Base-by-base conservation (phyloP, 352 stramenopile species). In the Lagenidium sp. region DNA sequence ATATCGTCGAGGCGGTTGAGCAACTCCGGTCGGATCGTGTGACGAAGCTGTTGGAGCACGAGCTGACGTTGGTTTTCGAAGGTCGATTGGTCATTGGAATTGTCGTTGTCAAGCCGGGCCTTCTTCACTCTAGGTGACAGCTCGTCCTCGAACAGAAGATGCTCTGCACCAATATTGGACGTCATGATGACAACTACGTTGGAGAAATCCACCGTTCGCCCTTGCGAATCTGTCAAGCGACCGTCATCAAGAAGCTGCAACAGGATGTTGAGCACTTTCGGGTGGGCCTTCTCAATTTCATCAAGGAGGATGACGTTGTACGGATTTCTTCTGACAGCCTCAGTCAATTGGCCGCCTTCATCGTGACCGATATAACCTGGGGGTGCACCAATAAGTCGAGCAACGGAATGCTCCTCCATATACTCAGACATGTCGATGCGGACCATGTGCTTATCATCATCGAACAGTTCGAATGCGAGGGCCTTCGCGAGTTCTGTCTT, bases 141-240 rank as follows among this genome's bases (percentile, higher is more conserved):
- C 1, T 71, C 57, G 22, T 65, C 66, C 50, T 82, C 62, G 30
- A 85, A 77, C 11, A 97, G 62, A 31, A 98, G 62, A 25, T 88
- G 82, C 47, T 96, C 71, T 0, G 93, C 86, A n/a, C 94, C 95
- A 52, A 98, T 80, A 65, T 98, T 98, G 0, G 79, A 97, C 24
- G 96, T 99, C 63, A 99, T 82, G 60, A 99, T 98, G 37, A 99
- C 86, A 36, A 98, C 90, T 2, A 93, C 94, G 57, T 99, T 99
- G 0, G 76, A 84, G 53, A 99, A 99, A 48, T 98, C 93, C 4
- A 99, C 88, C n/a, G 90, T 97, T 18, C 89, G 66, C 41, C 95
- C 95, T 54, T 97, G 86, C 23, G 72, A 91, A 59, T 99, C 97
- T 5, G 96, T 99, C 32, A 99, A 56, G 5, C 96, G 85, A 13